Conservation (phyloP, 768 basidiomycete genomes). For the Lenzites betulinus region DNA sequence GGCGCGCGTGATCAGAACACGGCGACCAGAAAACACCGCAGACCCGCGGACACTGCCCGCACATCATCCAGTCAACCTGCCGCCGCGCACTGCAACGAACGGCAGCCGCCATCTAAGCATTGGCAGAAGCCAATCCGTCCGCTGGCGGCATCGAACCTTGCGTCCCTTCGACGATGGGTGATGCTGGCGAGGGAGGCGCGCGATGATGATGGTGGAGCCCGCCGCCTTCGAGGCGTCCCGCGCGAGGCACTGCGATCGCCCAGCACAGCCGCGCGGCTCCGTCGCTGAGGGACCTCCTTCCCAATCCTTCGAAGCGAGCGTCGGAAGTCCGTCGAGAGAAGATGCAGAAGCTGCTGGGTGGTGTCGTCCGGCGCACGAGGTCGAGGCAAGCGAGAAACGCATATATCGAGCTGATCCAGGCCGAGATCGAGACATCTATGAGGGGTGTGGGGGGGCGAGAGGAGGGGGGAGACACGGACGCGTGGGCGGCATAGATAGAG, state of each 20-base stretch:
- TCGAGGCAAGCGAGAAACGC: constrained; percentile 18
- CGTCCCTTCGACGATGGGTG: constrained; percentile 5
- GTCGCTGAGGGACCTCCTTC: not conserved
- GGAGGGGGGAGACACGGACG: not conserved
- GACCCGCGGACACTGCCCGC: constrained; percentile 1
- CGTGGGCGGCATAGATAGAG: constrained; percentile 4
- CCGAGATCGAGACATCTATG: constrained; percentile 17
- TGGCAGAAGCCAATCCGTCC: constrained; percentile 11
- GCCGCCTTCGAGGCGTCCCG: constrained; percentile 2
- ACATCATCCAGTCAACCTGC: constrained; percentile 8
- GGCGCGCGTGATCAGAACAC: constrained; percentile 12
- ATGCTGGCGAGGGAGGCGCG: not conserved
- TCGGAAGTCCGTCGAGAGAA: constrained; percentile 14
- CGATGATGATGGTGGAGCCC: not conserved
- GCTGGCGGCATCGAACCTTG: constrained; percentile 16
- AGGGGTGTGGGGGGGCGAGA: not conserved
- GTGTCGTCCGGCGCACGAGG: not conserved
- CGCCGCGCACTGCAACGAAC: constrained; percentile 14
- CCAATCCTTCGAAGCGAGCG: not conserved
- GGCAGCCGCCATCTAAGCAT: constrained; percentile 1
- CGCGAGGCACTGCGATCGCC: constrained; percentile 6
- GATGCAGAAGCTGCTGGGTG: not conserved
- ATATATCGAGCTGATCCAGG: constrained; percentile 10
- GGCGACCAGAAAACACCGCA: constrained; percentile 3
- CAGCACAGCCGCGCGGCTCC: constrained; percentile 12